A percentile compares a stretch with the other conserved stretches of the same genome.
Evolutionary conservation across 2,329 filamentous ascomycete genomes (phyloP).

Genomic region (Nectriaceae sp.): DNA sequence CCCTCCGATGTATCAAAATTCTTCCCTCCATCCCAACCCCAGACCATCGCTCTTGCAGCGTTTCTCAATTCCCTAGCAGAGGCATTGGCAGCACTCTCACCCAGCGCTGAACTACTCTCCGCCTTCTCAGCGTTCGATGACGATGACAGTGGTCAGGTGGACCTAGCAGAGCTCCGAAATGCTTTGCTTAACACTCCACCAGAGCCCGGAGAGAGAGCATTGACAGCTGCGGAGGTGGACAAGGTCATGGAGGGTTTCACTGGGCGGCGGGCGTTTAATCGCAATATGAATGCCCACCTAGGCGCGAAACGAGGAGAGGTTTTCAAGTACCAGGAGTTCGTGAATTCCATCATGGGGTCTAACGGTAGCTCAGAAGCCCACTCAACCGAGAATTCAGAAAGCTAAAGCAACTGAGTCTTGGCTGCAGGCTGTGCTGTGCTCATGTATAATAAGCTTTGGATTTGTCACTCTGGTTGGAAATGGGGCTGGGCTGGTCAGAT

Average conservation of each 20-base stretch:
- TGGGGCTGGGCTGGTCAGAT: too few relatives aligned
- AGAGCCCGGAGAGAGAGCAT: constrained; percentile 65
- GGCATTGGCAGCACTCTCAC: constrained; percentile 73
- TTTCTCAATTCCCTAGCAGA: constrained; percentile 84
- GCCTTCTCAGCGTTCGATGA: constrained; percentile 96
- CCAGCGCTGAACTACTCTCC: constrained; percentile 77
- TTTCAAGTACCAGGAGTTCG: constrained; percentile 92
- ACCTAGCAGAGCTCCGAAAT: constrained; percentile 78
- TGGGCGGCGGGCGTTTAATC: constrained; percentile 79
- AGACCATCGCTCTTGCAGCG: constrained; percentile 78
- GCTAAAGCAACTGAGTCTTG: not conserved
- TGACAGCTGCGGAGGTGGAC: constrained; percentile 78
- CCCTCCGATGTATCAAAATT: constrained; percentile 74
- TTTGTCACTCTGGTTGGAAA: too few relatives aligned
- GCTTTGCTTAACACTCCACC: constrained; percentile 81
- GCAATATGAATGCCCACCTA: constrained; percentile 54
- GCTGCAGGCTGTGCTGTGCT: not conserved
- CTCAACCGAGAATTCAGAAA: constrained; percentile 32
- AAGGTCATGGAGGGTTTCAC: constrained; percentile 86
- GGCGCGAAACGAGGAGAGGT: constrained; percentile 75
- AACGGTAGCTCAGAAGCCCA: constrained; percentile 41
- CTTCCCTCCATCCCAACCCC: constrained; percentile 72
- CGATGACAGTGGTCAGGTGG: constrained; percentile 91
- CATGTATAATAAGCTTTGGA: constrained; percentile 7
- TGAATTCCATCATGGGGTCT: constrained; percentile 66